These are phyloP conservation scores for Platanthera zijinensis DNA, from an alignment of 106 monocot species.

Conservation along the genomic window DNA sequence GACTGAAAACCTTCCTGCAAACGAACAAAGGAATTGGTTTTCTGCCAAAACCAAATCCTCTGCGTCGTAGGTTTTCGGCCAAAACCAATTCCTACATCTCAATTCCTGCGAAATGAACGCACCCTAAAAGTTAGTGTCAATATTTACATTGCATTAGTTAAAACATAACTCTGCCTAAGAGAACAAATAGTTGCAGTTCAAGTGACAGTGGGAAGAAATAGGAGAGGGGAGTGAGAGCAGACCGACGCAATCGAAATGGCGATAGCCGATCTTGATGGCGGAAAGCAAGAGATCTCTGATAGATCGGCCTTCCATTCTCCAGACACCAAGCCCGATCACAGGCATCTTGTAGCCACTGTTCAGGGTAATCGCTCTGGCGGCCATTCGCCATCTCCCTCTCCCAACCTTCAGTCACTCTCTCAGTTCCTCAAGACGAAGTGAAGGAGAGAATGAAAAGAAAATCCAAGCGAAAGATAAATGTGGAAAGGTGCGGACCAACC, in stretches of 20 bases:
- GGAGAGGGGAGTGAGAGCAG: neutral
- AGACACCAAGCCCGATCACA: conserved; percentile 77
- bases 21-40: too few relatives aligned
- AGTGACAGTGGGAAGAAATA: neutral
- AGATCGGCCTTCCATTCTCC: conserved; percentile 81
- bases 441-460: too few relatives aligned
- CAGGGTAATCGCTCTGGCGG: conserved; percentile 26
- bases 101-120: too few relatives aligned
- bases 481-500: too few relatives aligned
- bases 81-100: too few relatives aligned
- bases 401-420: neutral
- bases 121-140: too few relatives aligned
- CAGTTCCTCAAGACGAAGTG: neutral
- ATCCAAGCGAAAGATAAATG: too few relatives aligned
- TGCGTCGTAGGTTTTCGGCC: too few relatives aligned
- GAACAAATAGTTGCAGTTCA: neutral
- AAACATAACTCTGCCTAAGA: neutral
- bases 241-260: conserved; percentile 97
- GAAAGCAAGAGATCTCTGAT: conserved; percentile 65
- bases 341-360: conserved; percentile 81
- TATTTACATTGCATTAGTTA: neutral
- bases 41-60: too few relatives aligned
- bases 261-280: conserved; percentile 81
- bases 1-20: too few relatives aligned
- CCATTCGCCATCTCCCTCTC: neutral